Evolutionary conservation across 179 eudicot species (phyloP).

Genomic region (Corrigiola litoralis): DNA sequence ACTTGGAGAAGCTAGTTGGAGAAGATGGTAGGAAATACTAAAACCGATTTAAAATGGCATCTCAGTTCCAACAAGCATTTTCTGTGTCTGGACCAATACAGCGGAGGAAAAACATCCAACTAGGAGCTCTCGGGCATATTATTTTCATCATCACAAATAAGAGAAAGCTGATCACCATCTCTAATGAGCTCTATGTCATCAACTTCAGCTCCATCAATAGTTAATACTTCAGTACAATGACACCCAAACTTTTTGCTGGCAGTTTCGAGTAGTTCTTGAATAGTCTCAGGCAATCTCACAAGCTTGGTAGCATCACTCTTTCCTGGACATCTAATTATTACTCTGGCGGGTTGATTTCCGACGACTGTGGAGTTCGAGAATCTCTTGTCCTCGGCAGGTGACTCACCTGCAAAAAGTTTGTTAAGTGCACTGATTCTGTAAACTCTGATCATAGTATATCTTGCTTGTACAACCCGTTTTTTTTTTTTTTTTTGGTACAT

Average conservation of each 20-base stretch:
- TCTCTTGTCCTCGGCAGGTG: conserved; percentile 20
- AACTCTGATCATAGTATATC: neutral
- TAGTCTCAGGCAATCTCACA: conserved; percentile 45
- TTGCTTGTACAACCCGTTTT: too few species aligned
- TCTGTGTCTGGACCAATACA: neutral
- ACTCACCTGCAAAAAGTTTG: conserved; percentile 28
- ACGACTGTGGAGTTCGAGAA: conserved; percentile 5
- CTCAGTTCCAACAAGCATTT: neutral
- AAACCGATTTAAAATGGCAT: too few species aligned
- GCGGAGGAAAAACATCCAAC: neutral
- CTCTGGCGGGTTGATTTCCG: conserved; percentile 34
- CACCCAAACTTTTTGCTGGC: conserved; percentile 49
- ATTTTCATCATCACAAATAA: conserved; percentile 24
- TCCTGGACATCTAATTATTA: conserved; percentile 48
- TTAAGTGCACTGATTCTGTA: too few species aligned
- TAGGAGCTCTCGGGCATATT: neutral
- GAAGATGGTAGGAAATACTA: too few species aligned
- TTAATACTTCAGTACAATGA: conserved; percentile 33
- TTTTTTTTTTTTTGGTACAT: too few species aligned
- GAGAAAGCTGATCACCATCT: conserved; percentile 66
- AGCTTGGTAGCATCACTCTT: conserved; percentile 35
- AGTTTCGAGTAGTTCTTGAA: conserved; percentile 52
- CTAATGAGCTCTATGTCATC: conserved; percentile 60
- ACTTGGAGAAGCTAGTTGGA: too few species aligned
- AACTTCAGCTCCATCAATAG: conserved; percentile 50